A percentile compares a stretch with the other conserved stretches of the same genome.
Evolutionary conservation across 192 early-diverging fungal genomes (phyloP).

Genomic region (Linnemannia elongata): DNA sequence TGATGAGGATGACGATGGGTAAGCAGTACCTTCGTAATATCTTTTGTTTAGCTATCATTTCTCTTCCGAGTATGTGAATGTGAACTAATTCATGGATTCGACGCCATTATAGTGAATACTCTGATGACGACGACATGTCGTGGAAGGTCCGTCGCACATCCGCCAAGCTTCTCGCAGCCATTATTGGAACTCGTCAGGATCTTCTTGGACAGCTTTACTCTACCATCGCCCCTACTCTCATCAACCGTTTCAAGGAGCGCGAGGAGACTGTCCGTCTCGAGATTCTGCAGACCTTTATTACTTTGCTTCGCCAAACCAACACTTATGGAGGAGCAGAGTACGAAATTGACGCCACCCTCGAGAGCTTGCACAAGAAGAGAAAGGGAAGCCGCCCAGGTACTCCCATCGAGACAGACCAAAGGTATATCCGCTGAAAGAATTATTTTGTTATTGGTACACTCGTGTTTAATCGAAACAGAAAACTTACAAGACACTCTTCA

Average conservation of each 20-base stretch:
- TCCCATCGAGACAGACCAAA: conserved; percentile 63
- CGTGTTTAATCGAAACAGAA: neutral
- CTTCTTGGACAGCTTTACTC: conserved; percentile 73
- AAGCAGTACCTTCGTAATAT: conserved; percentile 22
- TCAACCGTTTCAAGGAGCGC: conserved; percentile 84
- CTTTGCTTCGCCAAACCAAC: conserved; percentile 72
- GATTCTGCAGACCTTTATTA: conserved; percentile 78
- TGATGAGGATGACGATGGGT: conserved; percentile 76
- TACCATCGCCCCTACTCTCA: conserved; percentile 78
- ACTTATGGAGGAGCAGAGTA: conserved; percentile 62
- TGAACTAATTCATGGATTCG: neutral
- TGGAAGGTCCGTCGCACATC: conserved; percentile 92
- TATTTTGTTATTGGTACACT: neutral
- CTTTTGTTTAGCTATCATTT: neutral
- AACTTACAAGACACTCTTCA: neutral
- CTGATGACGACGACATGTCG: conserved; percentile 92
- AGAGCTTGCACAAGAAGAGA: conserved; percentile 60
- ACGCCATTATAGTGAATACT: conserved; percentile 71
- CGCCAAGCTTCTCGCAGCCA: conserved; percentile 76
- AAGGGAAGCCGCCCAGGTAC: conserved; percentile 59
- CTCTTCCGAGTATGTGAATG: neutral
- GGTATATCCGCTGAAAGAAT: conserved; percentile 22
- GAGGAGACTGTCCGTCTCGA: conserved; percentile 90
- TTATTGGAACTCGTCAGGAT: conserved; percentile 81
- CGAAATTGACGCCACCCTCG: conserved; percentile 43